Evolutionary conservation across 768 basidiomycete genomes (phyloP).

Genomic region (Botryobasidium botryosum): DNA sequence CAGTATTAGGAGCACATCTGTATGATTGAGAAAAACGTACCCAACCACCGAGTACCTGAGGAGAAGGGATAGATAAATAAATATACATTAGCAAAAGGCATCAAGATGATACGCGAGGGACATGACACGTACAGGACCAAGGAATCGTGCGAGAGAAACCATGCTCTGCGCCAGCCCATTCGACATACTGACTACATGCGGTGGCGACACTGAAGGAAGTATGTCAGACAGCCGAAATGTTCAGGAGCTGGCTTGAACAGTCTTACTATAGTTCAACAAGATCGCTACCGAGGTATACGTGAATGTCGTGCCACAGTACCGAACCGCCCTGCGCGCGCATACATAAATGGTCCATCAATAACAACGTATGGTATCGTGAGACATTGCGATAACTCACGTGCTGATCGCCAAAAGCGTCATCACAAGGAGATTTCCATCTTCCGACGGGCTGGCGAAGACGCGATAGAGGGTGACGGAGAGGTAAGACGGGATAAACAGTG

Average conservation of each 20-base stretch:
- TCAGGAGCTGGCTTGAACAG: not conserved
- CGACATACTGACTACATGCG: constrained; percentile 71
- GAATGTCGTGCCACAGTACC: constrained; percentile 80
- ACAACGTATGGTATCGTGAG: not conserved
- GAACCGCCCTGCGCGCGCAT: constrained; percentile 40
- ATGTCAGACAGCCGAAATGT: not conserved
- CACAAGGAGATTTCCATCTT: constrained; percentile 58
- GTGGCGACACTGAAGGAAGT: constrained; percentile 61
- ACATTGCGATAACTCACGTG: constrained; percentile 41
- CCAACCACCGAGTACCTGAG: constrained; percentile 52
- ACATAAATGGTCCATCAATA: not conserved
- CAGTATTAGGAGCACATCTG: not conserved
- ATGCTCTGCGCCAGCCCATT: constrained; percentile 95
- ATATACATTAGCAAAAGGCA: not conserved
- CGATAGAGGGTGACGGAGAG: constrained; percentile 62
- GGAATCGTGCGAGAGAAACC: constrained; percentile 80
- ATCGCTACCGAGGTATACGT: constrained; percentile 83
- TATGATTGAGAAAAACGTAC: constrained; percentile 27
- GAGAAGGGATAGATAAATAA: not conserved
- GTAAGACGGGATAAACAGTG: constrained; percentile 82
- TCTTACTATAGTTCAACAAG: constrained; percentile 65
- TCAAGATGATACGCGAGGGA: constrained; percentile 4
- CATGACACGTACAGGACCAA: constrained; percentile 40
- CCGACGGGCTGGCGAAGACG: constrained; percentile 46
- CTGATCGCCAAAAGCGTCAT: constrained; percentile 48